These are phyloP conservation scores for Annulohypoxylon stygium DNA, from an alignment of 495 filamentous ascomycete genomes.

Conservation along the genomic window DNA sequence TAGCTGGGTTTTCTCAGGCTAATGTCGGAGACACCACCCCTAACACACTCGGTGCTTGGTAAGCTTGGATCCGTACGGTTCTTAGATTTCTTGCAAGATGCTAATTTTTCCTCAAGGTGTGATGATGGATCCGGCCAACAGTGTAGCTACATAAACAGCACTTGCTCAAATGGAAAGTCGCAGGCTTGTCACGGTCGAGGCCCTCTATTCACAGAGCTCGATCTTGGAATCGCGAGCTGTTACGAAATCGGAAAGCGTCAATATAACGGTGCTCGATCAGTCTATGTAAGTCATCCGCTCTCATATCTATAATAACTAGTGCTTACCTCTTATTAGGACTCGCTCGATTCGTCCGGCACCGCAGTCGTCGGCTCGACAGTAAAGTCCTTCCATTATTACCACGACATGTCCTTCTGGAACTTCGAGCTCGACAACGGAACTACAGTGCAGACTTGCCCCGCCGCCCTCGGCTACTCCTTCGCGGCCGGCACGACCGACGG, in stretches of 20 bases:
- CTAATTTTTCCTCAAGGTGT: slow-evolving; percentile 57
- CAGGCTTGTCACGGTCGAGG: slow-evolving; percentile 85
- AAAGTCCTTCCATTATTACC: slow-evolving; percentile 74
- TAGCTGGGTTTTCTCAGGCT: slow-evolving; percentile 93
- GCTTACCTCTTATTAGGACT: slow-evolving; percentile 50
- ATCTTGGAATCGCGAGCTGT: slow-evolving; percentile 78
- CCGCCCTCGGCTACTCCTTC: slow-evolving; percentile 93
- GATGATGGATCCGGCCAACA: slow-evolving; percentile 77
- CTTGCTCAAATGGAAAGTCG: slow-evolving; percentile 78
- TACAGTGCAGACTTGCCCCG: slow-evolving; percentile 81
- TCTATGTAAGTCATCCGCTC: slow-evolving; percentile 64
- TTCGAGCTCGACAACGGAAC: slow-evolving; percentile 84
- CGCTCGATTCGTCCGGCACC: slow-evolving; percentile 58
- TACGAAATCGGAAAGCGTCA: slow-evolving; percentile 79
- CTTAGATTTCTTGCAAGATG: background rate
- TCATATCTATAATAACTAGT: background rate
- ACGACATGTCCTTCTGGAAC: slow-evolving; percentile 69
- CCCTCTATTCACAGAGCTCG: slow-evolving; percentile 77
- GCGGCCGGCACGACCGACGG: slow-evolving; percentile 94
- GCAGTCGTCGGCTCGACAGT: slow-evolving; percentile 65
- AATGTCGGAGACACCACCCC: slow-evolving; percentile 95
- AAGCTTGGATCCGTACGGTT: slow-evolving; percentile 5
- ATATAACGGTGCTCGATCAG: slow-evolving; percentile 70
- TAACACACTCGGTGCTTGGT: slow-evolving; percentile 84
- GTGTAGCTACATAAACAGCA: slow-evolving; percentile 78